Percentiles rank a stretch among this genome's conserved stretches.
phyloP scores from a whole-genome alignment of 1,284 basidiomycete genomes.

The Veloboletus limbatus region DNA sequence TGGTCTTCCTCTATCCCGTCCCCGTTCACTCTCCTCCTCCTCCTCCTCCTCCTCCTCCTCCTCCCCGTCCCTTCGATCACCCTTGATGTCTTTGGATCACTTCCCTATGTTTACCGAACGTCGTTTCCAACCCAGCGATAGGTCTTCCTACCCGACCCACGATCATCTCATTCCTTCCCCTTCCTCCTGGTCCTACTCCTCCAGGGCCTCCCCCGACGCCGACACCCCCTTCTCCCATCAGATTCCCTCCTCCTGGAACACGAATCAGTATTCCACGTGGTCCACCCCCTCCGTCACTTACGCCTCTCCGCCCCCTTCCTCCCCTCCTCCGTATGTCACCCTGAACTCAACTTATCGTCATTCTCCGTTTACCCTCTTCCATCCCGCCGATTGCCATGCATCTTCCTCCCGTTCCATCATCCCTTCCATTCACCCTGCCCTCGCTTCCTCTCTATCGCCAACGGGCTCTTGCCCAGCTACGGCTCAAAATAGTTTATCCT shows the following conservation, averaged over 20 bases:
- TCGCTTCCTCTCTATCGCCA: slow-evolving; percentile 19
- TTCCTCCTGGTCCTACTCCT: slow-evolving; percentile 27
- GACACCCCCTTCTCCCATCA: slow-evolving; percentile 20
- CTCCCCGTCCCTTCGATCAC: slow-evolving; percentile 6
- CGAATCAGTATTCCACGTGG: slow-evolving; percentile 24
- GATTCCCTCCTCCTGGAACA: slow-evolving; percentile 24
- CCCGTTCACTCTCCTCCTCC: slow-evolving; percentile 9
- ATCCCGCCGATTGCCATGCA: slow-evolving; percentile 22
- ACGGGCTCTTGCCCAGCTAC: too few species aligned
- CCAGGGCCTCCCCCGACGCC: slow-evolving; percentile 24
- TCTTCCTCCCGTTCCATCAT: slow-evolving; percentile 23
- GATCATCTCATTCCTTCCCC: too few species aligned
- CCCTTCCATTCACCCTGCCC: slow-evolving; percentile 13
- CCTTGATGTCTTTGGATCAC: slow-evolving; percentile 34
- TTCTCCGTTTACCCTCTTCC: slow-evolving; percentile 20
- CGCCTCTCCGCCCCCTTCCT: slow-evolving; percentile 21
- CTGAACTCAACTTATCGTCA: slow-evolving; percentile 26
- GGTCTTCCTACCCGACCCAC: slow-evolving; percentile 27
- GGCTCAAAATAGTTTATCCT: slow-evolving; percentile 17
- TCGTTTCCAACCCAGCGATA: slow-evolving; percentile 33
- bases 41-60: not conserved
- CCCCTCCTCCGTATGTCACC: slow-evolving; percentile 29
- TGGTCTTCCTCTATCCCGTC: too few species aligned
- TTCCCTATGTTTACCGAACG: slow-evolving; percentile 32
- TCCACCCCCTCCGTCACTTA: slow-evolving; percentile 19